Evolutionary conservation across 2,329 filamentous ascomycete genomes (phyloP).

Genomic region (Xylogone sp.): DNA sequence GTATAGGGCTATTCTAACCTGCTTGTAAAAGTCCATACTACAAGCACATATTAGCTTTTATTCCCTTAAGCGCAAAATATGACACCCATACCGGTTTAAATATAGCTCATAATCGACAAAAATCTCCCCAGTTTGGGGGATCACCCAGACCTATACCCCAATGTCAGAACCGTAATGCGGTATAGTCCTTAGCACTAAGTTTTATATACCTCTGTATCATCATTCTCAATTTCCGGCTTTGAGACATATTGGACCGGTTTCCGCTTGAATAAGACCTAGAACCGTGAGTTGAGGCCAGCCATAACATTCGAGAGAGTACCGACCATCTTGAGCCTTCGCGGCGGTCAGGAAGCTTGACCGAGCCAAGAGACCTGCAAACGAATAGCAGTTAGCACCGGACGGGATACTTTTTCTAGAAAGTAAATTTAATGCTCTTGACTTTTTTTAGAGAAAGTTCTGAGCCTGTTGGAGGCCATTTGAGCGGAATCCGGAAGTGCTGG

Average conservation of each 20-base stretch:
- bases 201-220: conserved; percentile 71
- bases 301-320: not conserved
- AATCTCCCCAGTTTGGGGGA: conserved; percentile 83
- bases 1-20: conserved; percentile 51
- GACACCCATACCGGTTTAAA: conserved; percentile 64
- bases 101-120: conserved; percentile 89
- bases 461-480: not conserved
- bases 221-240: conserved; percentile 69
- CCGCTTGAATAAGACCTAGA: conserved; percentile 88
- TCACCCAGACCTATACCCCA: conserved; percentile 75
- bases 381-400: conserved; percentile 17
- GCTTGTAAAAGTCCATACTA: conserved; percentile 91
- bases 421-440: conserved; percentile 1
- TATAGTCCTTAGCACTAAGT: conserved; percentile 14
- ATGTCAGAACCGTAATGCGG: conserved; percentile 14
- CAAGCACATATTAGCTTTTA: conserved; percentile 27
- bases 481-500: not conserved
- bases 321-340: conserved; percentile 23
- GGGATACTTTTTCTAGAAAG: conserved; percentile 11
- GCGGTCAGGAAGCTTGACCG: conserved; percentile 10
- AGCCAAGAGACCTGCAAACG: conserved; percentile 15
- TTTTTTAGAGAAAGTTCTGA: conserved; percentile 1
- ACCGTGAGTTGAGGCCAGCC: conserved; percentile 7
- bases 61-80: conserved; percentile 2
- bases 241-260: conserved; percentile 86